Evolutionary conservation across 352 stramenopile species (phyloP).

Genomic region (Phytophthora pluvialis): DNA sequence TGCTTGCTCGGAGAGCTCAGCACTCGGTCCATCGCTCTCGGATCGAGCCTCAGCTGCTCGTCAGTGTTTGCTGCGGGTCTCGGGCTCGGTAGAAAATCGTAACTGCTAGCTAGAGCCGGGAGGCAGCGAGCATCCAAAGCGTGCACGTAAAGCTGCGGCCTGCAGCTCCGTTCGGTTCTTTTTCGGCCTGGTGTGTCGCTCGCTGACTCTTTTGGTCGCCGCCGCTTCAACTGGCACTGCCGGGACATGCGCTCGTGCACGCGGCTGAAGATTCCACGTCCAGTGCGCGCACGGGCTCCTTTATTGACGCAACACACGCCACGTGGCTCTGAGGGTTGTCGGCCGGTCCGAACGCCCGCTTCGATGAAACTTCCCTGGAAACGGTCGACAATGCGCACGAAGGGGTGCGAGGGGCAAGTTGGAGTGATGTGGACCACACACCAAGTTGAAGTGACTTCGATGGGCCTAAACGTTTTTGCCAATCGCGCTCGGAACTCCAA

Average conservation of each 20-base stretch:
- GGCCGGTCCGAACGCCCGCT: conserved; percentile 20
- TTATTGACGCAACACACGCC: conserved; percentile 19
- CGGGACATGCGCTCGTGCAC: conserved; percentile 20
- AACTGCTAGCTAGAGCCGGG: conserved; percentile 19
- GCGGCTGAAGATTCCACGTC: conserved; percentile 8
- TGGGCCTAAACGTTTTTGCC: no score
- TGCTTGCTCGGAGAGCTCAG: conserved; percentile 47
- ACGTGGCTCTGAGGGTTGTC: conserved; percentile 21
- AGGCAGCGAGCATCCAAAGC: background rate
- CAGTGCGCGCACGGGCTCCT: conserved; percentile 23
- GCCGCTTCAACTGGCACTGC: conserved; percentile 22
- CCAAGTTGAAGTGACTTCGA: conserved; percentile 8
- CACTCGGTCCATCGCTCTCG: conserved; percentile 32
- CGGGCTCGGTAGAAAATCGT: conserved; percentile 15
- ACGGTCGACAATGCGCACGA: conserved; percentile 20
- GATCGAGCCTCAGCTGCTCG: background rate
- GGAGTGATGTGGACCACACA: background rate
- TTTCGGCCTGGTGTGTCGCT: conserved; percentile 11
- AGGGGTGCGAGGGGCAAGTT: background rate
- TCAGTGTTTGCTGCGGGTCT: conserved; percentile 1
- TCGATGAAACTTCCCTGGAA: conserved; percentile 39
- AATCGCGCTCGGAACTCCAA: no score
- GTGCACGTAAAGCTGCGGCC: conserved; percentile 3
- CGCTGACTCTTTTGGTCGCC: conserved; percentile 13
- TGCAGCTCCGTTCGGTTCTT: conserved; percentile 22